phyloP scores from a whole-genome alignment of 352 stramenopile species.

The Phytophthora multivora region DNA sequence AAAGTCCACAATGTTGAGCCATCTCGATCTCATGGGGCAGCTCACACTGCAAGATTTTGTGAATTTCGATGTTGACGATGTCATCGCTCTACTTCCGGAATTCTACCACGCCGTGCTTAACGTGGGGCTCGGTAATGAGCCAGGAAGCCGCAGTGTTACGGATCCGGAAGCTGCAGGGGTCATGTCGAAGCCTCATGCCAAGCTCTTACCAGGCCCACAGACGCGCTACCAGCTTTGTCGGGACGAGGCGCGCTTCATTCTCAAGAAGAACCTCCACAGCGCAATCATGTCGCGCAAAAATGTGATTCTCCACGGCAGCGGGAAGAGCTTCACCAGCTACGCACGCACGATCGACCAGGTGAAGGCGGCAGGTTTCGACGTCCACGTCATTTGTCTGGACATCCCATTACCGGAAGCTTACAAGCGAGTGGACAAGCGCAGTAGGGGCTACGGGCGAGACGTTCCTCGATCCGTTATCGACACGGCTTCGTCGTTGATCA shows the following conservation, averaged over 20 bases:
- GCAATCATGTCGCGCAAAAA: constrained; percentile 82
- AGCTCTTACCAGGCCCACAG: constrained; percentile 56
- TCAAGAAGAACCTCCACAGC: constrained; percentile 80
- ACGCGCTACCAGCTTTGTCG: constrained; percentile 79
- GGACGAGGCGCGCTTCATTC: constrained; percentile 81
- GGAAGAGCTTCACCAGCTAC: constrained; percentile 77
- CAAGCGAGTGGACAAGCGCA: constrained; percentile 70
- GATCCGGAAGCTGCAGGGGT: constrained; percentile 13
- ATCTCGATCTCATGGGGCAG: constrained; percentile 70
- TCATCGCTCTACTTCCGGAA: constrained; percentile 78
- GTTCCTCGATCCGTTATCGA: constrained; percentile 72
- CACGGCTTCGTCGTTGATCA: constrained; percentile 64
- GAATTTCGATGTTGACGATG: constrained; percentile 84
- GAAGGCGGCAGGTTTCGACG: constrained; percentile 67
- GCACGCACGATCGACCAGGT: constrained; percentile 67
- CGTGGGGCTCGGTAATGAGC: constrained; percentile 72
- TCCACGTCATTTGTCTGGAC: constrained; percentile 81
- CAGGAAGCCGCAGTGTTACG: constrained; percentile 33
- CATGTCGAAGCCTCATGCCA: constrained; percentile 14
- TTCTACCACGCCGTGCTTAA: constrained; percentile 88
- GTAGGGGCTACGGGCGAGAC: constrained; percentile 68
- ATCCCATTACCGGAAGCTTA: constrained; percentile 67
- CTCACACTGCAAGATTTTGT: constrained; percentile 80
- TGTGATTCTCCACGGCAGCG: constrained; percentile 80
- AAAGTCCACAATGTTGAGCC: constrained; percentile 79